Conservation (phyloP, 768 basidiomycete species). For the Lactarius deliciosus region DNA sequence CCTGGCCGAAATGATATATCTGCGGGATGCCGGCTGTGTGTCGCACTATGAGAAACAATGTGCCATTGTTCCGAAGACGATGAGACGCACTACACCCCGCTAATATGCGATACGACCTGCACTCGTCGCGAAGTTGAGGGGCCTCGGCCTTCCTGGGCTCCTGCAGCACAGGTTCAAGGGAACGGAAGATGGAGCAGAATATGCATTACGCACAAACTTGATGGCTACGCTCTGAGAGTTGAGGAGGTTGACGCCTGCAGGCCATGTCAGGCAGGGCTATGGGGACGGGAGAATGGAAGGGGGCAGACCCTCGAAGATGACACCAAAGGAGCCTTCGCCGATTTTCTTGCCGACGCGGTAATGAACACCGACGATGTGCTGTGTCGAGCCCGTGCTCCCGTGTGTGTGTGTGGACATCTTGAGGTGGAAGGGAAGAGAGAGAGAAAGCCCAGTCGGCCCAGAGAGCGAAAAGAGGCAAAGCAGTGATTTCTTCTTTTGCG, state of each 20-base stretch:
- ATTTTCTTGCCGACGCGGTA: conserved; percentile 99
- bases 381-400: conserved; percentile 54
- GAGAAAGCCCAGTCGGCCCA: conserved; percentile 4
- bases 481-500: not conserved
- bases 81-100: conserved; percentile 71
- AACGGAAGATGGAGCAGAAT: conserved; percentile 18
- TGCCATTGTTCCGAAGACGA: conserved; percentile 16
- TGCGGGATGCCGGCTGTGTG: conserved; percentile 93
- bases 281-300: conserved; percentile 19
- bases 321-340: conserved; percentile 97
- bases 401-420: conserved; percentile 42
- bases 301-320: conserved; percentile 79
- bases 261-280: conserved; percentile 11
- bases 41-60: conserved; percentile 23
- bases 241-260: conserved; percentile 88
- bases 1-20: conserved; percentile 99
- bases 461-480: conserved; percentile 19
- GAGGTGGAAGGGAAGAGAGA: conserved; percentile 22
- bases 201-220: conserved; percentile 82
- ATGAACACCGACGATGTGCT: conserved; percentile 91
- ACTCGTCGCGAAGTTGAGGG: conserved; percentile 97
- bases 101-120: conserved; percentile 91
- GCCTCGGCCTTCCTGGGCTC: conserved; percentile 94
- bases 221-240: conserved; percentile 99
- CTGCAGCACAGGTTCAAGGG: conserved; percentile 40